Base-by-base conservation (phyloP, 176 grass and related monocot species). In the Carex scoparia region DNA sequence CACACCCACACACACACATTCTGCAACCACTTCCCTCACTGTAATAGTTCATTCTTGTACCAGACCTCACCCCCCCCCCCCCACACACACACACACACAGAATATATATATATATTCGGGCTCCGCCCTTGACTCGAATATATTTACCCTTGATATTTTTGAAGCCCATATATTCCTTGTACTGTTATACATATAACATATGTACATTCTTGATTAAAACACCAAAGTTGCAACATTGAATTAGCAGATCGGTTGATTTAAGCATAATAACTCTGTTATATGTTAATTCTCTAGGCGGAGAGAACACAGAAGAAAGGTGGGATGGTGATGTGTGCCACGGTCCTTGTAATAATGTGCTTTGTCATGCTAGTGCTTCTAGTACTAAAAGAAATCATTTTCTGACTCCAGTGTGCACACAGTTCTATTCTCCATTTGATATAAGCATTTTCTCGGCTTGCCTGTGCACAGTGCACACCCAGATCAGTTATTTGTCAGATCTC, bases 261-360 rank as follows among this genome's bases (percentile, higher is more conserved):
- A 35, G 12, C 53, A 83, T 83, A 18, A 66, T 56, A 54, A 27
- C 23, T 35, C 33, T 66, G 40, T 83, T 69, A 6, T 83, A 10
- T 83, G 48, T 67, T 65, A 13, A 67, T 83, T 18, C 32, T 90
- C 85, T 82, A 98, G 95, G 95, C 95, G 40, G 95, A 95, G 87
- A 91, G 93, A 84, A 91, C 93, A 31, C 96, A 99, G 79, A 94
- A 91, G 87, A 99, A 95, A 94, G 97, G 93, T 38, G 91, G 93
- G 71, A 92, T 99, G 93, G 90, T 99, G 80, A 94, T 92, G 96
- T 99, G 96, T 91, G 96, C 91, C 70, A 94, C 96, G 15, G 87
- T 92, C 44, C 93, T 99, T 49, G 80, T 99, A 73, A 94, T 99
- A 89, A 87, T 99, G 82, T 95, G 94, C 76, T 86, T 95, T 84